These are phyloP conservation scores for Aspergillus arachidicola DNA, from an alignment of 2,329 filamentous ascomycete genomes.

Conservation along the genomic window DNA sequence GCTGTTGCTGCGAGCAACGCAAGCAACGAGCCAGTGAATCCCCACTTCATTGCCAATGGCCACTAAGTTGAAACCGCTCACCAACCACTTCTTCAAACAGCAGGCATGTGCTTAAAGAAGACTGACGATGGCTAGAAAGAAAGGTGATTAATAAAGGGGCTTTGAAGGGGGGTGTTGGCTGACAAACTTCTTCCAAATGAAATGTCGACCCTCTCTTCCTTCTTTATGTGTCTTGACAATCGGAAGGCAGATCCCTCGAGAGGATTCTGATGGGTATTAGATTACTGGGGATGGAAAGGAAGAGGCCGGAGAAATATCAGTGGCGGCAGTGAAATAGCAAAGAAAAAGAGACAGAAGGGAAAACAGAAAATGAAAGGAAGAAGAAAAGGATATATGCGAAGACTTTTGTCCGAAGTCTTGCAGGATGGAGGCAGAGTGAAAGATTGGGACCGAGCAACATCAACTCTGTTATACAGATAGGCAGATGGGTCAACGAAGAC, in stretches of 20 bases:
- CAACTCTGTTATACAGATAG: constrained; percentile 21
- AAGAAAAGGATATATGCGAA: constrained; percentile 18
- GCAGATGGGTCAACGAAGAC: constrained; percentile 20
- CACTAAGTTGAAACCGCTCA: constrained; percentile 11
- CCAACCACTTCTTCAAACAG: constrained; percentile 14
- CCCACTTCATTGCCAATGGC: constrained; percentile 36
- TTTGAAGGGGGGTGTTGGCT: background rate
- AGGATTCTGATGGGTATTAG: background rate
- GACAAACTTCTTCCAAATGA: background rate
- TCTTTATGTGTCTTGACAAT: constrained; percentile 13
- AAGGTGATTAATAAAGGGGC: background rate
- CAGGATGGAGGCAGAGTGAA: constrained; percentile 16
- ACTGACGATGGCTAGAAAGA: background rate
- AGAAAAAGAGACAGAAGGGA: constrained; percentile 9
- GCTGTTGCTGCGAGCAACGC: constrained; percentile 30
- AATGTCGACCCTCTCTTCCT: constrained; percentile 1
- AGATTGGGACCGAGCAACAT: constrained; percentile 19
- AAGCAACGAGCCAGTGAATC: constrained; percentile 27
- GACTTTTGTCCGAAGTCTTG: constrained; percentile 23
- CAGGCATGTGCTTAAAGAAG: constrained; percentile 25
- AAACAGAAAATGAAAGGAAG: constrained; percentile 14
- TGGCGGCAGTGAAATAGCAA: constrained; percentile 5
- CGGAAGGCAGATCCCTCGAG: background rate
- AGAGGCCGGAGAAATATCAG: background rate
- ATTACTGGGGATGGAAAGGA: background rate